Evolutionary conservation across 495 filamentous ascomycete species (phyloP).

Genomic region (Podospora comata): DNA sequence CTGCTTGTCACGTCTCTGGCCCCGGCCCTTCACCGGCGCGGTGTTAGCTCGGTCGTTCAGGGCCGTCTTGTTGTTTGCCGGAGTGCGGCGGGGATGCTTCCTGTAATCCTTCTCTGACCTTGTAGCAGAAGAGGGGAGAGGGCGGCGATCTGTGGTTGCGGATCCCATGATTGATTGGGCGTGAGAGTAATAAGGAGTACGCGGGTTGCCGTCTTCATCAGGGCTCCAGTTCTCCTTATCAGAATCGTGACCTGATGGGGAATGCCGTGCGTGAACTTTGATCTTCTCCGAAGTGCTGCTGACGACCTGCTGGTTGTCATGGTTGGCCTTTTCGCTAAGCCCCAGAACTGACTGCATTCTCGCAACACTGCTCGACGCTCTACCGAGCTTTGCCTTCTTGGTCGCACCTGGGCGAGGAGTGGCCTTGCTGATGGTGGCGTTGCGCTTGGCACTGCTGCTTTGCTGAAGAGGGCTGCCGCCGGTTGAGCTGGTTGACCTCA

Average conservation of each 20-base stretch:
- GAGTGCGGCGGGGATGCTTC: conserved; percentile 38
- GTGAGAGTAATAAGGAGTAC: conserved; percentile 24
- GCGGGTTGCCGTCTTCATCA: conserved; percentile 47
- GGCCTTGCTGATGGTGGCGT: conserved; percentile 46
- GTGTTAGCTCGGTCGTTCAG: conserved; percentile 35
- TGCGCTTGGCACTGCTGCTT: conserved; percentile 55
- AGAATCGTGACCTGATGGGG: conserved; percentile 58
- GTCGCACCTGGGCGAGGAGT: conserved; percentile 46
- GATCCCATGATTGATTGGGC: conserved; percentile 5
- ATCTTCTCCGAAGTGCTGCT: conserved; percentile 44
- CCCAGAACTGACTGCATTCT: conserved; percentile 54
- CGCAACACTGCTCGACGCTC: conserved; percentile 63
- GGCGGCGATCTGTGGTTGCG: conserved; percentile 18
- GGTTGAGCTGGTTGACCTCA: conserved; percentile 62
- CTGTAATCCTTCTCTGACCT: conserved; percentile 4
- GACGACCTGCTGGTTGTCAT: background rate
- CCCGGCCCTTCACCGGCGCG: conserved; percentile 22
- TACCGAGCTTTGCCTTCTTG: conserved; percentile 64
- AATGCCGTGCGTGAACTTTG: conserved; percentile 36
- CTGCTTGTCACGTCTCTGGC: conserved; percentile 4
- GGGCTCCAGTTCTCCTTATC: conserved; percentile 92
- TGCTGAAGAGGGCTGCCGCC: conserved; percentile 46
- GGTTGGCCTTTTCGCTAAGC: conserved; percentile 26
- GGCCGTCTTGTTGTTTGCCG: conserved; percentile 29
- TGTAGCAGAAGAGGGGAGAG: conserved; percentile 20